Conservation (phyloP, 2,329 filamentous ascomycete species). For the Microsporum canis region DNA sequence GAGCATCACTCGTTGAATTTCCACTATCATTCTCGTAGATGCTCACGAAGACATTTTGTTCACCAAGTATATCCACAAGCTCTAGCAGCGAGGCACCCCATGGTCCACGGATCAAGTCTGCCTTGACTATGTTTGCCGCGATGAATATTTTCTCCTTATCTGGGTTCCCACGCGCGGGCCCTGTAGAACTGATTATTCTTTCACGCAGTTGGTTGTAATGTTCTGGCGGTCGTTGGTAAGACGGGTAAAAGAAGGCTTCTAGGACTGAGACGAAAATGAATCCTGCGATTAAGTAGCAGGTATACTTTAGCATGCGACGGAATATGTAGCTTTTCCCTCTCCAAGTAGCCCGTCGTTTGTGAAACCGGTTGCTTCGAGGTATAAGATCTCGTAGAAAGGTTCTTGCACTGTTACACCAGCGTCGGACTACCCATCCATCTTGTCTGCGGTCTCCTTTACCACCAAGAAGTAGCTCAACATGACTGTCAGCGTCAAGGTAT, state of each 20-base stretch:
- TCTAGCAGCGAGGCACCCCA: slow-evolving; percentile 8
- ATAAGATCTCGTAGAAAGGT: neutral
- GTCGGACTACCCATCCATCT: neutral
- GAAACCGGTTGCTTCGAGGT: neutral
- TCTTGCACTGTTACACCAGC: neutral
- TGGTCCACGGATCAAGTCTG: slow-evolving; percentile 7
- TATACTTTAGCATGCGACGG: neutral
- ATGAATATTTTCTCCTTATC: slow-evolving; percentile 10
- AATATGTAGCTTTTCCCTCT: too few relatives aligned
- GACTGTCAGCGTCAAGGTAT: neutral
- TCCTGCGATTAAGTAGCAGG: neutral
- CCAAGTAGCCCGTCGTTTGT: too few relatives aligned
- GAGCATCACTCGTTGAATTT: slow-evolving; percentile 2
- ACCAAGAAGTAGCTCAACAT: neutral
- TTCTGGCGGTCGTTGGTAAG: slow-evolving; percentile 8
- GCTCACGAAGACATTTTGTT: slow-evolving; percentile 12
- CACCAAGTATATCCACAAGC: slow-evolving; percentile 8
- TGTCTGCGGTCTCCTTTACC: neutral
- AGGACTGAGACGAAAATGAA: slow-evolving; percentile 7
- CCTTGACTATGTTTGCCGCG: slow-evolving; percentile 11
- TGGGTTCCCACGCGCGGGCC: slow-evolving; percentile 7
- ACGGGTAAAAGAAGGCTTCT: slow-evolving; percentile 8
- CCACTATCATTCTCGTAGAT: slow-evolving; percentile 13
- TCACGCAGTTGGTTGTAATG: slow-evolving; percentile 6
- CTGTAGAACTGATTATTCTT: neutral